Percentiles rank a stretch among this genome's conserved stretches.
These are phyloP conservation scores for Pistacia integerrima DNA, from an alignment of 345 rosid genomes.

Conservation along the genomic window DNA sequence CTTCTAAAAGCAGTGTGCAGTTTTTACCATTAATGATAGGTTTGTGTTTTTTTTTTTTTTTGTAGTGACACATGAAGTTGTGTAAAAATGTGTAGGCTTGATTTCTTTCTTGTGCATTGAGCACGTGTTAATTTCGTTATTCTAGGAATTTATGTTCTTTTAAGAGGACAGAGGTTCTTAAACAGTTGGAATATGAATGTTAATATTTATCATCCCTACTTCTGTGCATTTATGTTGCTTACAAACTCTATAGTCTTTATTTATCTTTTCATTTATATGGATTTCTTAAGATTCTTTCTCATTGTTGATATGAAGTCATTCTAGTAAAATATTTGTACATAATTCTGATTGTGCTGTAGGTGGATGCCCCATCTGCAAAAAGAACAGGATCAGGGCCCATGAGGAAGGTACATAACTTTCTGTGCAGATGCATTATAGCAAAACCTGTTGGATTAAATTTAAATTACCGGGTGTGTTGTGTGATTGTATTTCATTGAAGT, in stretches of 20 bases:
- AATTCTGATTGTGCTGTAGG: conserved; percentile 35
- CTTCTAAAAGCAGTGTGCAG: not conserved
- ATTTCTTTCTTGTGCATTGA: not conserved
- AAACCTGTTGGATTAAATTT: not conserved
- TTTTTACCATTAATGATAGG: not conserved
- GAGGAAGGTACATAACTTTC: conserved; percentile 61
- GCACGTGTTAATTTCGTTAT: not conserved
- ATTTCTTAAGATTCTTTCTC: not conserved
- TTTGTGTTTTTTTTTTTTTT: not conserved
- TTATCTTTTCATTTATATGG: not conserved
- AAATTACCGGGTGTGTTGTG: not conserved
- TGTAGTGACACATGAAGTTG: not conserved
- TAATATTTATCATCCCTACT: not conserved
- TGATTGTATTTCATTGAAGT: not conserved
- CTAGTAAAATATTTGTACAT: not conserved
- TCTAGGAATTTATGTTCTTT: not conserved
- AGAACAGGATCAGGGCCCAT: conserved; percentile 73
- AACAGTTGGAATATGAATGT: not conserved
- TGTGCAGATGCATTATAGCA: not conserved
- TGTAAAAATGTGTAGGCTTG: not conserved
- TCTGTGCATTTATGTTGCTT: not conserved
- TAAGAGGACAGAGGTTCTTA: not conserved
- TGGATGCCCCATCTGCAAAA: conserved; percentile 45
- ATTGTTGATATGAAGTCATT: not conserved
- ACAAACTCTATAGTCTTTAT: not conserved